Percentiles rank a stretch among this genome's conserved stretches.
These are phyloP conservation scores for Tolypocladium capitatum DNA, from an alignment of 2,329 filamentous ascomycete genomes.

Conservation along the genomic window DNA sequence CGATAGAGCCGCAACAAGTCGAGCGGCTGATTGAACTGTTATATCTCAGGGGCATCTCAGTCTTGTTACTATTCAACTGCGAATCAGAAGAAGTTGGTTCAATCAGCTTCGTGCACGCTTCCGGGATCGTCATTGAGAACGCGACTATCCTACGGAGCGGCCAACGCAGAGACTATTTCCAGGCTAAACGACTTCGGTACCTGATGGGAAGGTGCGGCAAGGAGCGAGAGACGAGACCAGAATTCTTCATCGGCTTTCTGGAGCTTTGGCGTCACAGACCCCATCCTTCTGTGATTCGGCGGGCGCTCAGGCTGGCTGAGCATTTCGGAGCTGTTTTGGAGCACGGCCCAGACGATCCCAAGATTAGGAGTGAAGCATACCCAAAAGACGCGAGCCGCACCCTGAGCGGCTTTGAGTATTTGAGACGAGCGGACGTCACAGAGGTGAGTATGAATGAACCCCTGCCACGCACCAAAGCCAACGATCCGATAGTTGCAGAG, in stretches of 20 bases:
- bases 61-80: constrained; percentile 11
- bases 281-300: constrained; percentile 18
- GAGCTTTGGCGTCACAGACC: constrained; percentile 20
- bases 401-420: constrained; percentile 21
- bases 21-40: constrained; percentile 3
- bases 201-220: constrained; percentile 15
- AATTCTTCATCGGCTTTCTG: constrained; percentile 23
- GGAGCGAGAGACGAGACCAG: constrained; percentile 16
- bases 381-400: constrained; percentile 6
- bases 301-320: constrained; percentile 21
- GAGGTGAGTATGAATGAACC: constrained; percentile 4
- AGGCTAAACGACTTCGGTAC: constrained; percentile 20
- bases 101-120: constrained; percentile 17
- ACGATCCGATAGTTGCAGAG: constrained; percentile 12
- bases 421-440: constrained; percentile 17
- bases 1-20: neutral
- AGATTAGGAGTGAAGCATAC: neutral
- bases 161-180: constrained; percentile 28
- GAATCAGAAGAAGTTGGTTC: constrained; percentile 6
- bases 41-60: constrained; percentile 2
- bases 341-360: constrained; percentile 10
- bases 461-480: neutral
- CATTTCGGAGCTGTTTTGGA: constrained; percentile 21
- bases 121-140: constrained; percentile 27
- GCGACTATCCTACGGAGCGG: constrained; percentile 26